Evolutionary conservation across 257 asterid species (phyloP).

Genomic region (Avicennia marina): DNA sequence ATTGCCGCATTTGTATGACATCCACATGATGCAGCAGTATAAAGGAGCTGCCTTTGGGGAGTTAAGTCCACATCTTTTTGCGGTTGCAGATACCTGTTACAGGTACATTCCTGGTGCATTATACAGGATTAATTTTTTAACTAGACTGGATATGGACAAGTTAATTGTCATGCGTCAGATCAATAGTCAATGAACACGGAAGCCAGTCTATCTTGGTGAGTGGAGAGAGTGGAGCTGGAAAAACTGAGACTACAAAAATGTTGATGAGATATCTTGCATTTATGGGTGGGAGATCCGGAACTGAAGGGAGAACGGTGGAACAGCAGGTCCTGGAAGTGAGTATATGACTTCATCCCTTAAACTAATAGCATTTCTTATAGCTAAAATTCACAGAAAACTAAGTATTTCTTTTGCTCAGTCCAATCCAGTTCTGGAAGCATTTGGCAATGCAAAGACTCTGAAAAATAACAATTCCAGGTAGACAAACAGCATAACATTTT

Average conservation of each 20-base stretch:
- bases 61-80: conserved; percentile 96
- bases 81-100: conserved; percentile 90
- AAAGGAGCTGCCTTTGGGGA: conserved; percentile 95
- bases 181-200: conserved; percentile 79
- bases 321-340: conserved; percentile 95
- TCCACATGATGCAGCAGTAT: conserved; percentile 92
- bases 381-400: conserved; percentile 15
- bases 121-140: not conserved
- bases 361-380: conserved; percentile 10
- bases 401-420: conserved; percentile 45
- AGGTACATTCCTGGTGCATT: conserved; percentile 36
- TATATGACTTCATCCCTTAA: conserved; percentile 12
- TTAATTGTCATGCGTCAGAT: conserved; percentile 37
- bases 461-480: conserved; percentile 95
- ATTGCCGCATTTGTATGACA: conserved; percentile 85
- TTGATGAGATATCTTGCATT: conserved; percentile 94
- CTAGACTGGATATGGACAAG: not conserved
- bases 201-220: conserved; percentile 96
- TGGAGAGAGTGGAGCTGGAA: conserved; percentile 98
- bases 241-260: conserved; percentile 96
- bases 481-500: conserved; percentile 10
- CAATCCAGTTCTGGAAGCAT: conserved; percentile 95
- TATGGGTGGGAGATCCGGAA: conserved; percentile 92
- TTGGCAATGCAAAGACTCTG: conserved; percentile 93
- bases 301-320: conserved; percentile 93